phyloP scores from a whole-genome alignment of 139 green algal genomes.

The Asterochloris sp. region DNA sequence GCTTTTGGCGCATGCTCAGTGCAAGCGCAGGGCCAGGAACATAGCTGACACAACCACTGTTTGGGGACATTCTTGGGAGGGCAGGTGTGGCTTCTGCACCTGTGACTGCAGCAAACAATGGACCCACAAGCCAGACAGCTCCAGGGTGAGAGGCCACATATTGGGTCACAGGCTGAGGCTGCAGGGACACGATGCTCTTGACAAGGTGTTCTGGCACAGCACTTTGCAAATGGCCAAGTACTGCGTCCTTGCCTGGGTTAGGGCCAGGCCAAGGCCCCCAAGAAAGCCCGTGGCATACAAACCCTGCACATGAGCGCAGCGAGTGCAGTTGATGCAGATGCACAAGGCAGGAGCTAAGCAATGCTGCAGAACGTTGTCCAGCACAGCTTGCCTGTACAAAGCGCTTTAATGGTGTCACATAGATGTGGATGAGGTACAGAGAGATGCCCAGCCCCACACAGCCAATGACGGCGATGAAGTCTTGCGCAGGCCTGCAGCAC shows the following conservation, averaged over 20 bases:
- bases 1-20: too few species aligned
- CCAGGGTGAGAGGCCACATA: constrained; percentile 46
- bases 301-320: constrained; percentile 7
- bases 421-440: constrained; percentile 90
- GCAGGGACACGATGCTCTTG: background rate
- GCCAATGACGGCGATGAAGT: constrained; percentile 37
- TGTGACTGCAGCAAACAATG: constrained; percentile 86
- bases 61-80: background rate
- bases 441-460: constrained; percentile 60
- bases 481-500: background rate
- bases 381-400: constrained; percentile 52
- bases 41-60: background rate
- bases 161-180: constrained; percentile 8
- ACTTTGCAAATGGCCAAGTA: background rate
- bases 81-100: constrained; percentile 73
- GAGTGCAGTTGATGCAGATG: background rate
- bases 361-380: constrained; percentile 20
- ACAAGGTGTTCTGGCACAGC: background rate
- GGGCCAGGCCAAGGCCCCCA: background rate
- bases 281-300: background rate
- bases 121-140: constrained; percentile 83
- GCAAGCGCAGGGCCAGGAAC: too few species aligned
- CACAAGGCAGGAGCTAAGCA: background rate
- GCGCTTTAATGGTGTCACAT: constrained; percentile 76
- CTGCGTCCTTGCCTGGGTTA: background rate